Conservation (phyloP, 2,329 filamentous ascomycete genomes). For the Hypoxylon sp. region DNA sequence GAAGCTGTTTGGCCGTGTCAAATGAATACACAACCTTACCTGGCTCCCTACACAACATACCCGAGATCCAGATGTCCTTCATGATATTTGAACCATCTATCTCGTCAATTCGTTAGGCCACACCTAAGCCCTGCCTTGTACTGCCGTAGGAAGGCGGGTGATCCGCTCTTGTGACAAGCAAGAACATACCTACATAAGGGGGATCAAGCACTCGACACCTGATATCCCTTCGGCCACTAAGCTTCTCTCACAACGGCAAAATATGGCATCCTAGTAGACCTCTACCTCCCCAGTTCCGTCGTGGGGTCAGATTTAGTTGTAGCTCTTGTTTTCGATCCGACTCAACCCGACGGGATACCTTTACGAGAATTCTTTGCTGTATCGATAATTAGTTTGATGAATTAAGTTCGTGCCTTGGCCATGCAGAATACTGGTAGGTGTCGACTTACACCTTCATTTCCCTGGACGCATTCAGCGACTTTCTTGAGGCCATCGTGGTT, state of each 20-base stretch:
- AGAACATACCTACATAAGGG: not conserved
- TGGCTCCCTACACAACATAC: not conserved
- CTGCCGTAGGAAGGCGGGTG: not conserved
- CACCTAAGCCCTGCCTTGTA: not conserved
- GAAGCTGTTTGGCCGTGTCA: conserved; percentile 9
- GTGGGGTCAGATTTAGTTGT: conserved; percentile 80
- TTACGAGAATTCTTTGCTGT: conserved; percentile 79
- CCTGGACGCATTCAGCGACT: conserved; percentile 90
- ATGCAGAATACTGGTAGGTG: not conserved
- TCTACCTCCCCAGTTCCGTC: conserved; percentile 88
- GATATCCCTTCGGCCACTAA: not conserved
- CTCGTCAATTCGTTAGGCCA: conserved; percentile 4
- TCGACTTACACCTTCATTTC: conserved; percentile 85
- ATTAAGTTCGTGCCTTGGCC: not conserved
- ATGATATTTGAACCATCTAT: conserved; percentile 12
- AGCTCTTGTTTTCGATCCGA: conserved; percentile 68
- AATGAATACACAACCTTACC: conserved; percentile 14
- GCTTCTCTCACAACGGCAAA: conserved; percentile 75
- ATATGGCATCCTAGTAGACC: conserved; percentile 93
- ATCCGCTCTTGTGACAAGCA: not conserved
- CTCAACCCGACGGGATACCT: conserved; percentile 67
- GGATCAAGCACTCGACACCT: conserved; percentile 2
- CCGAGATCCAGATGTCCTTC: conserved; percentile 3
- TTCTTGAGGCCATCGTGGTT: conserved; percentile 90
- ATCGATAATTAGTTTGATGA: conserved; percentile 29